These are phyloP conservation scores for Hemisphaericaspora xylanilytica DNA, from an alignment of 1,139 yeast species.

Conservation along the genomic window DNA sequence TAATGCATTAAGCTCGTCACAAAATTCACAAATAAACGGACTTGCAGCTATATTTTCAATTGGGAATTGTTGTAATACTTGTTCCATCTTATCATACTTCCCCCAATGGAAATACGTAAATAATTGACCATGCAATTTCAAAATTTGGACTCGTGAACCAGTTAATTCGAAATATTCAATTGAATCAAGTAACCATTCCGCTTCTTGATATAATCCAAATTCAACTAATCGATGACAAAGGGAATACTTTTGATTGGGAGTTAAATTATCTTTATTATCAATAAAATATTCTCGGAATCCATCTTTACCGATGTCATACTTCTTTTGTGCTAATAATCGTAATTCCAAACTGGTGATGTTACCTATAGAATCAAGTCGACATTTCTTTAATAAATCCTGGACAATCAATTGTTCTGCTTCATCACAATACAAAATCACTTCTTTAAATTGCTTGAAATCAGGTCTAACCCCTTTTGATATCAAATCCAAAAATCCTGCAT, in stretches of 20 bases:
- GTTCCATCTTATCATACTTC: conserved; percentile 20
- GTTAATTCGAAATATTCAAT: conserved; percentile 24
- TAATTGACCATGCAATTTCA: conserved; percentile 17
- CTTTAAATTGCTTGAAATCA: conserved; percentile 33
- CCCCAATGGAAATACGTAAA: background rate
- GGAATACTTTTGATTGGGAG: conserved; percentile 30
- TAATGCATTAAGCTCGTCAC: background rate
- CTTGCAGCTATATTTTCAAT: conserved; percentile 29
- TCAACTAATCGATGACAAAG: conserved; percentile 34
- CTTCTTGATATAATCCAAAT: conserved; percentile 24
- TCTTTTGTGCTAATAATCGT: conserved; percentile 18
- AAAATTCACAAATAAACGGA: conserved; percentile 26
- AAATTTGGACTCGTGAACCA: conserved; percentile 27
- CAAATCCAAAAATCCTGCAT: conserved; percentile 35
- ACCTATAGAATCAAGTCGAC: conserved; percentile 18
- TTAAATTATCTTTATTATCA: conserved; percentile 16
- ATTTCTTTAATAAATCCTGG: conserved; percentile 20
- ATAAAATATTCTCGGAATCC: conserved; percentile 19
- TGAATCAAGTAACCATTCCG: conserved; percentile 23
- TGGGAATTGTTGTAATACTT: conserved; percentile 29
- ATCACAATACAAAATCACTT: conserved; percentile 19
- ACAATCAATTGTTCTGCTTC: conserved; percentile 19
- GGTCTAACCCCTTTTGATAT: conserved; percentile 37
- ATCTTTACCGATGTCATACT: conserved; percentile 16
- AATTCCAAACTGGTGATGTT: conserved; percentile 21